A percentile compares a stretch with the other conserved stretches of the same genome.
Evolutionary conservation across 306 rosid species (phyloP).

Genomic region (Vigna angularis): DNA sequence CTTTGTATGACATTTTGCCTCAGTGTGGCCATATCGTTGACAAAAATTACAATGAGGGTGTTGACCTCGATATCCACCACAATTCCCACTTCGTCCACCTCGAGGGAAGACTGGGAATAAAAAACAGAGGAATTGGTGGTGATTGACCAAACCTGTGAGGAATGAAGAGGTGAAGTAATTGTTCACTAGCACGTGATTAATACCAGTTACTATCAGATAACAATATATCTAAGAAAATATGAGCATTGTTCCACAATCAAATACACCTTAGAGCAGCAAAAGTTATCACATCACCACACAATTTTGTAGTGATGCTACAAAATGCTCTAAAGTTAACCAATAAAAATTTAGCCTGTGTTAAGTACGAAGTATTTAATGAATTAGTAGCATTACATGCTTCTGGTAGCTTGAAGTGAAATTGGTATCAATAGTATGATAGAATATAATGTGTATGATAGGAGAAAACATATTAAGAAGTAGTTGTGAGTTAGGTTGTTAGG

Average conservation of each 20-base stretch:
- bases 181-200: not conserved
- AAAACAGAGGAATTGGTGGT: too few relatives aligned
- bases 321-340: not conserved
- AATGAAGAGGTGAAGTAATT: too few relatives aligned
- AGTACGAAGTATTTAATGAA: slow-evolving; percentile 17
- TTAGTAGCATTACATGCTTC: slow-evolving; percentile 35
- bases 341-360: slow-evolving; percentile 21
- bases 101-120: too few relatives aligned
- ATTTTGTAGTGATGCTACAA: not conserved
- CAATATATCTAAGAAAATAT: not conserved
- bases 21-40: too few relatives aligned
- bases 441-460: too few relatives aligned
- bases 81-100: too few relatives aligned
- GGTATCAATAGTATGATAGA: not conserved
- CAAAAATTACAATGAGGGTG: too few relatives aligned
- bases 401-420: slow-evolving; percentile 22
- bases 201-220: not conserved
- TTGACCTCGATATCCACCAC: too few relatives aligned
- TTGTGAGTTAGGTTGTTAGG: too few relatives aligned
- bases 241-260: not conserved
- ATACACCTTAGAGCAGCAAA: slow-evolving; percentile 8
- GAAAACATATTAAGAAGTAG: too few relatives aligned
- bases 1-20: too few relatives aligned
- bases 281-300: not conserved
- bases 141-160: too few relatives aligned